Evolutionary conservation across 2,329 filamentous ascomycete species (phyloP), one percentile per base, ranked within the genome.

Genomic region (Westerdykella sp.): DNA sequence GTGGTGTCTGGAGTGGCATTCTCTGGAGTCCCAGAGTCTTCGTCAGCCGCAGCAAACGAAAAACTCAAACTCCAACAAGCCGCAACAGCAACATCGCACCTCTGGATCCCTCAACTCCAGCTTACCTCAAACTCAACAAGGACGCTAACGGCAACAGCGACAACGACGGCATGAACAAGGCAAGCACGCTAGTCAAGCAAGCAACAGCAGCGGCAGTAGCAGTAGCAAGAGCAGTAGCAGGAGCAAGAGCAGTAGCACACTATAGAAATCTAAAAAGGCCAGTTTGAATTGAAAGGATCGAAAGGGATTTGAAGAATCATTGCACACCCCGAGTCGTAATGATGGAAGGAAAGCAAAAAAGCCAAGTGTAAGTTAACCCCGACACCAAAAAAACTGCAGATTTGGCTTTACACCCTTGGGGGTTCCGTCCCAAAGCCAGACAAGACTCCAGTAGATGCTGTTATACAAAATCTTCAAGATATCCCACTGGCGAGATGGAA

Each of bases 391-490:
- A 10, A 28, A 28, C 25, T 28, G 25, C 25, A 28, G 25, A 12
- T 28, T 12, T 28, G 25, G 25, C 25, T 28, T 62, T 63, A 65
- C 57, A 62, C 54, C 53, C 51, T 48, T 54, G 50, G 45, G 45
- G 59, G 53, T 48, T 56, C 57, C 55, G 46, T 39, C 42, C 47
- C 48, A 50, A 56, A 51, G 53, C 57, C 56, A 54, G 60, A 12
- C 25, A 28, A 28, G 25, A 28, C 25, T 28, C 25, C 25, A 28
- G 9, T 10, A 28, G 25, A 28, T 28, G 25, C 54, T 65, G 62
- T 63, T 66, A 62, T 66, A 65, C 63, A 66, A 62, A 58, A 55
- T 56, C 51, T 53, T 54, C 53, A 55, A 28, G 41, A 39, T 40
- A 56, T 56, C 56, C 56, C 54, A 47, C 53, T 54, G 55, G 59